phyloP scores from a whole-genome alignment of 2,329 filamentous ascomycete species.

The Aureobasidium vineae region DNA sequence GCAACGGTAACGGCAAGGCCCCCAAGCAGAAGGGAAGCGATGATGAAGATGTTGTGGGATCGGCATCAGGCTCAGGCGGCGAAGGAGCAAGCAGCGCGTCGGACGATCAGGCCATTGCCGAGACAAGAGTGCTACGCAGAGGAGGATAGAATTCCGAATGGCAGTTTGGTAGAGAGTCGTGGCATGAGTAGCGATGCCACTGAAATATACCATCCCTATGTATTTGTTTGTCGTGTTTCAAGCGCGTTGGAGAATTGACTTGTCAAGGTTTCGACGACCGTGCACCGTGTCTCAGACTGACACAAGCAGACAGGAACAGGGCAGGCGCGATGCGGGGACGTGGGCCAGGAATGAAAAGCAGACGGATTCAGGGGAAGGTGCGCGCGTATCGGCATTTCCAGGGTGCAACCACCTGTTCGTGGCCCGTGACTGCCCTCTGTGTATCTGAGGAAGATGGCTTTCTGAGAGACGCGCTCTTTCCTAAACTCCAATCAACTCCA shows the following conservation, averaged over 20 bases:
- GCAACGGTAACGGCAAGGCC: background rate
- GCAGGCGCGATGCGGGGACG: background rate
- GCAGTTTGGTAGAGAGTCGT: constrained; percentile 1
- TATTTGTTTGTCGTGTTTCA: constrained; percentile 4
- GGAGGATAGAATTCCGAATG: background rate
- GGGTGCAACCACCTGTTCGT: background rate
- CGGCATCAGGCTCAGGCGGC: constrained; percentile 8
- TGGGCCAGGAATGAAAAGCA: constrained; percentile 17
- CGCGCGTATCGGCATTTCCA: constrained; percentile 12
- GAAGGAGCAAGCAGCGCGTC: constrained; percentile 18
- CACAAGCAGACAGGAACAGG: background rate
- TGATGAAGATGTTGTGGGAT: background rate
- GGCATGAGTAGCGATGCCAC: background rate
- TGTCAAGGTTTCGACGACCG: constrained; percentile 14
- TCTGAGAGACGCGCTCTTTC: constrained; percentile 12
- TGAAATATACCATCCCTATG: background rate
- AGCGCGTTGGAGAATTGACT: background rate
- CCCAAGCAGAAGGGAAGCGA: background rate
- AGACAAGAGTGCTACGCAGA: background rate
- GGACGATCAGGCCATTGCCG: constrained; percentile 9
- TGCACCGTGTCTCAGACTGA: constrained; percentile 8
- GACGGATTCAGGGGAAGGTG: constrained; percentile 6
- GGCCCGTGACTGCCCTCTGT: constrained; percentile 20
- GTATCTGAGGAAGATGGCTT: constrained; percentile 7
- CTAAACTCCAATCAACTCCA: constrained; percentile 19